These are phyloP conservation scores for Brassica cretica DNA, from an alignment of 345 rosid genomes.

Conservation along the genomic window DNA sequence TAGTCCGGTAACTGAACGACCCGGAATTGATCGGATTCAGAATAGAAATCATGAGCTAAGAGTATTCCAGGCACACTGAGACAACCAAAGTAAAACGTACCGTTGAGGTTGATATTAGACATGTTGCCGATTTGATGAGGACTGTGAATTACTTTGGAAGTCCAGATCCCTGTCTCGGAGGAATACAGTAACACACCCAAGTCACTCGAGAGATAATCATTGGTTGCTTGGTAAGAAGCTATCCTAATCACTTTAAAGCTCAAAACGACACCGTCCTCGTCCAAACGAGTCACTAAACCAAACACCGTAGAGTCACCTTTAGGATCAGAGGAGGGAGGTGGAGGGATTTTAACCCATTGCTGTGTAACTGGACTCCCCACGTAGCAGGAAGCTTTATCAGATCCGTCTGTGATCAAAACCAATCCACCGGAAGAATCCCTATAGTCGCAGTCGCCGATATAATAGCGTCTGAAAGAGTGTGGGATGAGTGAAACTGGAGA, in stretches of 20 bases:
- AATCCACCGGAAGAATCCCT: background rate
- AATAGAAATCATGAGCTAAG: constrained; percentile 9
- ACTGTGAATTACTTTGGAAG: background rate
- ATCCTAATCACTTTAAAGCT: background rate
- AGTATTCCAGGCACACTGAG: background rate
- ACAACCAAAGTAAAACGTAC: background rate
- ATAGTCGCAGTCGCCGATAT: no score
- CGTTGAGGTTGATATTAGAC: background rate
- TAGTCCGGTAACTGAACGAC: background rate
- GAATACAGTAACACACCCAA: background rate
- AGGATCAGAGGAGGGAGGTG: background rate
- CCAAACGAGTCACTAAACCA: background rate
- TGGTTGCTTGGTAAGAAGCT: background rate
- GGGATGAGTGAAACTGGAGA: background rate
- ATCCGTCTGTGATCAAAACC: background rate
- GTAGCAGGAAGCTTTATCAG: background rate
- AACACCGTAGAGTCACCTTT: background rate
- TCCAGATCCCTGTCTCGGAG: background rate
- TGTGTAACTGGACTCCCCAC: background rate
- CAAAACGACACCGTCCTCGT: background rate
- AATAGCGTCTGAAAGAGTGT: background rate
- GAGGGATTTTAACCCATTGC: background rate
- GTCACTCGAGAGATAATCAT: background rate
- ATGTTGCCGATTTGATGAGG: background rate
- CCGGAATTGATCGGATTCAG: background rate